Conservation (phyloP, 2,329 filamentous ascomycete species). For the Orbilia blumenaviensis region DNA sequence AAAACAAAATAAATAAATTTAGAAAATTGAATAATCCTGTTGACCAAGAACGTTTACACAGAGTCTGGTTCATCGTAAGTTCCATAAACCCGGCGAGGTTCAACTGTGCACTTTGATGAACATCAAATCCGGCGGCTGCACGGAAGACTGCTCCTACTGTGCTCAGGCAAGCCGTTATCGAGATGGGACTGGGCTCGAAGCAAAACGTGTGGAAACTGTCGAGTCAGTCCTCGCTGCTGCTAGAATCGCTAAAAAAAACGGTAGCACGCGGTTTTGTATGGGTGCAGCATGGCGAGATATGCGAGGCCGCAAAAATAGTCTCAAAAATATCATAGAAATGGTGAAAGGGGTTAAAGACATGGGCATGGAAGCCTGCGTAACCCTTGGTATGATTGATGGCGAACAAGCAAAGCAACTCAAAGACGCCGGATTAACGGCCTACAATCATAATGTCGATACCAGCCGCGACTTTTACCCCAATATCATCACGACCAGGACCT, state of each 20-base stretch:
- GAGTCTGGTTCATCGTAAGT: slow-evolving; percentile 81
- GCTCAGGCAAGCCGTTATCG: slow-evolving; percentile 83
- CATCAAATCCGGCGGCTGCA: slow-evolving; percentile 93
- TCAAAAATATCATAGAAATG: slow-evolving; percentile 88
- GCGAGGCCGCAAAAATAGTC: slow-evolving; percentile 83
- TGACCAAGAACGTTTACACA: slow-evolving; percentile 60
- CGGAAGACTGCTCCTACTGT: slow-evolving; percentile 92
- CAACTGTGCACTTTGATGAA: slow-evolving; percentile 96
- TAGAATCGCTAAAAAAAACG: slow-evolving; percentile 79
- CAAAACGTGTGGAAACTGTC: slow-evolving; percentile 80
- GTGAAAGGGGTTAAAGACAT: slow-evolving; percentile 79
- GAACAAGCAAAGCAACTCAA: slow-evolving; percentile 83
- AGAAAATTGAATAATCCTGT: not conserved
- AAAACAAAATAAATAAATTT: too few species aligned
- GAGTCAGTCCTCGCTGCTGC: slow-evolving; percentile 83
- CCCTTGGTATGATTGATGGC: slow-evolving; percentile 87
- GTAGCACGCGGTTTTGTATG: slow-evolving; percentile 93
- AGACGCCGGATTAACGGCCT: slow-evolving; percentile 83
- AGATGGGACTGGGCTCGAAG: slow-evolving; percentile 74
- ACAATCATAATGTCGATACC: slow-evolving; percentile 95
- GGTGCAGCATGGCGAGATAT: slow-evolving; percentile 94
- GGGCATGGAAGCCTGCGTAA: slow-evolving; percentile 94
- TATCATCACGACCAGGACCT: slow-evolving; percentile 84
- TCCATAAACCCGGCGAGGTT: slow-evolving; percentile 83
- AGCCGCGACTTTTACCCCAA: slow-evolving; percentile 87